phyloP scores from a whole-genome alignment of 345 rosid species.

The Turnera subulata region DNA sequence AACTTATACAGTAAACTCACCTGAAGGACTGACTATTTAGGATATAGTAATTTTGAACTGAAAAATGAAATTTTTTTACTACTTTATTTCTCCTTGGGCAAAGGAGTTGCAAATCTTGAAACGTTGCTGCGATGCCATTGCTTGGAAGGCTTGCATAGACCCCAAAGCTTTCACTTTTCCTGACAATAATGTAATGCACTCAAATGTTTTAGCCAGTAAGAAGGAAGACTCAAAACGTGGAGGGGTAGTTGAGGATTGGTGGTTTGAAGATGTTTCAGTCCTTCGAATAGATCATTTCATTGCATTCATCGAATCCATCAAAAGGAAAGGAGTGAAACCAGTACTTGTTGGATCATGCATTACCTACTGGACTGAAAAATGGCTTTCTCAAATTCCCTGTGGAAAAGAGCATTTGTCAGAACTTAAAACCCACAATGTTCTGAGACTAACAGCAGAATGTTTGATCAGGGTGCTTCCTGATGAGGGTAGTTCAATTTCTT shows the following conservation, averaged over 20 bases:
- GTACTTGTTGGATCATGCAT: constrained; percentile 46
- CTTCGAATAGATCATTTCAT: constrained; percentile 60
- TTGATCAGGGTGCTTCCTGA: constrained; percentile 41
- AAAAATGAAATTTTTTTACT: constrained; percentile 38
- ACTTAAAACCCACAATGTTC: constrained; percentile 24
- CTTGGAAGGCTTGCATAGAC: constrained; percentile 39
- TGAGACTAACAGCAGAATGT: constrained; percentile 34
- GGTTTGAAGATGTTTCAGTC: constrained; percentile 48
- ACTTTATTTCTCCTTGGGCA: constrained; percentile 37
- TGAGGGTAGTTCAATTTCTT: constrained; percentile 42
- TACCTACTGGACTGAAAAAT: constrained; percentile 42
- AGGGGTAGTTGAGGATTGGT: constrained; percentile 35
- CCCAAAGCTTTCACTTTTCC: constrained; percentile 15
- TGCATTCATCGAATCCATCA: constrained; percentile 40
- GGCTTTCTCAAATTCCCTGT: constrained; percentile 36
- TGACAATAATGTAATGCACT: constrained; percentile 8
- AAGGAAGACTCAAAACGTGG: constrained; percentile 4
- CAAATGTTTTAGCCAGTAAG: constrained; percentile 6
- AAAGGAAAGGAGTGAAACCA: constrained; percentile 30
- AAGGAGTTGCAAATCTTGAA: constrained; percentile 33
- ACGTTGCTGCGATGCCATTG: constrained; percentile 49
- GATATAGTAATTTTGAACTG: constrained; percentile 38
- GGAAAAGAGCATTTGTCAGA: constrained; percentile 24
- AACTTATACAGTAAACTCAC: too few relatives aligned
- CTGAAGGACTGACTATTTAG: constrained; percentile 51